Evolutionary conservation across 2,329 filamentous ascomycete genomes (phyloP), one percentile per base, ranked within the genome.

Genomic region (Paraphoma sp.): DNA sequence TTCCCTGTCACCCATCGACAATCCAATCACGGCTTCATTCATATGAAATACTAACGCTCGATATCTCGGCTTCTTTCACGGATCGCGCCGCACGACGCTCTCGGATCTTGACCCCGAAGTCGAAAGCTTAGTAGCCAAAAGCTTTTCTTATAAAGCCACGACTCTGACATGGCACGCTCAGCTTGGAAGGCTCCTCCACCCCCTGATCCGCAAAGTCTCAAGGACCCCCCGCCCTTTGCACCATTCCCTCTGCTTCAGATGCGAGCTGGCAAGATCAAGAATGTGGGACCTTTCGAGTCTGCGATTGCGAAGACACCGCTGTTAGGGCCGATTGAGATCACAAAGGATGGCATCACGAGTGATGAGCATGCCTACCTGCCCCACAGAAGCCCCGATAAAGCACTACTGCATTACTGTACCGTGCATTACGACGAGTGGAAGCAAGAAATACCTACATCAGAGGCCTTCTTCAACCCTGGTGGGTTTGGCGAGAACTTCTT

Each of bases 401-500:
- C 87, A 0, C 78, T 90, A 9, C 82, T 87, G 31, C 71, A 76
- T 82, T 88, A 89, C 65, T 88, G 84, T 72, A 82, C 82, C 6
- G 76, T 80, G 0, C 87, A 89, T 69, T 89, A 89, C 64, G 62
- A 77, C 0, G 63, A 72, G 16, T 89, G 87, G 87, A 77, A 73
- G 14, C 57, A 71, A 1, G 83, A 86, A 40, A 81, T 84, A 48
- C 86, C 86, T 0, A 70, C 78, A 0, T 81, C 81, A 0, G 79
- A 81, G 1, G 75, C 80, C 2, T 76, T 78, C 2, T 89, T 89
- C 62, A 74, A 78, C 5, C 81, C 82, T 0, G 87, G 87, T 1
- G 86, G 81, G 0, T 89, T 89, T 60, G 87, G 87, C 6, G 87
- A 89, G 75, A 89, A 89, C 63, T 76, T 89, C 3, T 86, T 87